Evolutionary conservation across 208 protist species (phyloP), one percentile per base, ranked within the genome.

Genomic region (Leishmania braziliensis): DNA sequence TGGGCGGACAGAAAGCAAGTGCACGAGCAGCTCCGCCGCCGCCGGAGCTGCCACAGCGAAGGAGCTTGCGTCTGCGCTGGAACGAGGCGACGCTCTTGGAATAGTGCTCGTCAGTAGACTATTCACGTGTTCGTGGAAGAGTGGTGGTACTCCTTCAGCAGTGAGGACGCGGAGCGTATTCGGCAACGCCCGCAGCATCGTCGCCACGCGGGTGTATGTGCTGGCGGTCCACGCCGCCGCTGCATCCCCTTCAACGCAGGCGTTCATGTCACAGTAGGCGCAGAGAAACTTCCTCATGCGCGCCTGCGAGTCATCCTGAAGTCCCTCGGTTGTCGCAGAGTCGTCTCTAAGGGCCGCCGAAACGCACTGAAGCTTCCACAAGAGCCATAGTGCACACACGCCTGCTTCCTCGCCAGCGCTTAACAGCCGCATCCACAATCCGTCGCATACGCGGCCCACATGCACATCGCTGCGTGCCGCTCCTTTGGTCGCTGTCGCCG

Each of bases 311-410:
- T 36, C 48, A 6, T 5, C 20, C 18, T 33, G 0, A 16, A 46
- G 8, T 50, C 33, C 50, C 5, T 53, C 29, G 16, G 5, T 53
- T 3, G 12, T 68, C 39, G 74, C 33, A 29, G 39, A 14, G 5
- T 39, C 3, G 16, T 12, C 56, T 3, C 9, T 51, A 20, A 60
- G 74, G 20, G 39, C 14, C 0, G 16, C 75, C 3, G 71, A 50
- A 2, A 68, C 62, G 50, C 56, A 60, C 12, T 78, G 60, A 9
- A 85, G 77, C 77, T 78, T 73, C 82, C 82, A 86, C 82, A 86
- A 43, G 39, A 86, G 77, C 82, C 82, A 86, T 54, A 73, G 71
- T 60, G 82, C 82, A 71, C 73, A 68, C 33, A 77, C 63, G 48
- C 58, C 75, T 1, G 23, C 81, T 23, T 75, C 71, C 26, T 29